phyloP scores from a whole-genome alignment of 208 protist species.

The Leptomonas seymouri region DNA sequence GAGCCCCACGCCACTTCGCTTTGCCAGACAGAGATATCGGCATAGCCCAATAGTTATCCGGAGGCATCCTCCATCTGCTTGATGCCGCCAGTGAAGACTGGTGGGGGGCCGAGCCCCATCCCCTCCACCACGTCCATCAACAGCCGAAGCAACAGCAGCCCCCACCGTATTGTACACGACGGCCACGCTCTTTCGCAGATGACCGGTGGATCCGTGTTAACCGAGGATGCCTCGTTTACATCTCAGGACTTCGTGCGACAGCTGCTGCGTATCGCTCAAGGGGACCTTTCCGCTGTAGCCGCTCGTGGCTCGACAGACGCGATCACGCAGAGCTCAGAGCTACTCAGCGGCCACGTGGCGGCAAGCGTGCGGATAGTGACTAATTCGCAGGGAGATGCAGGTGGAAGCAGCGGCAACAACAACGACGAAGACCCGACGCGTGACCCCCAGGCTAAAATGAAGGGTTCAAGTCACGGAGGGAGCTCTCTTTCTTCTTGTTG shows the following conservation, averaged over 20 bases:
- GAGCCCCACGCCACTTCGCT: no score
- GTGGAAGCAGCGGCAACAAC: neutral
- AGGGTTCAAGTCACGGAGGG: neutral
- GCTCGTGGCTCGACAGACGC: neutral
- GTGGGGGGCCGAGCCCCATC: neutral
- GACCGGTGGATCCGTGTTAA: neutral
- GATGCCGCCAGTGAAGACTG: neutral
- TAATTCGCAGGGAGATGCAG: neutral
- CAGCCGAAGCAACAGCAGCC: neutral
- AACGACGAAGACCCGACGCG: neutral
- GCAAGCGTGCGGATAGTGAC: neutral
- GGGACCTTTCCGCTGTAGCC: conserved; percentile 19
- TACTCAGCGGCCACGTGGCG: neutral
- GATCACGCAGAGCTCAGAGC: neutral
- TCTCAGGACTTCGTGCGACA: conserved; percentile 16
- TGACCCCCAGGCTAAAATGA: neutral
- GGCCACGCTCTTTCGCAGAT: no score
- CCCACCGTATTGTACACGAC: conserved; percentile 16
- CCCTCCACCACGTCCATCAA: neutral
- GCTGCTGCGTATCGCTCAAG: conserved; percentile 20
- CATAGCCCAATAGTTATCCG: no score
- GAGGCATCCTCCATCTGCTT: neutral
- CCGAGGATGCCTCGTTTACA: conserved; percentile 4
- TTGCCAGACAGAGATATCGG: no score
- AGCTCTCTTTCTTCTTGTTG: no score